Base-by-base conservation (phyloP, 1,139 yeast genomes). In the Hemisphaericaspora xylanilytica region DNA sequence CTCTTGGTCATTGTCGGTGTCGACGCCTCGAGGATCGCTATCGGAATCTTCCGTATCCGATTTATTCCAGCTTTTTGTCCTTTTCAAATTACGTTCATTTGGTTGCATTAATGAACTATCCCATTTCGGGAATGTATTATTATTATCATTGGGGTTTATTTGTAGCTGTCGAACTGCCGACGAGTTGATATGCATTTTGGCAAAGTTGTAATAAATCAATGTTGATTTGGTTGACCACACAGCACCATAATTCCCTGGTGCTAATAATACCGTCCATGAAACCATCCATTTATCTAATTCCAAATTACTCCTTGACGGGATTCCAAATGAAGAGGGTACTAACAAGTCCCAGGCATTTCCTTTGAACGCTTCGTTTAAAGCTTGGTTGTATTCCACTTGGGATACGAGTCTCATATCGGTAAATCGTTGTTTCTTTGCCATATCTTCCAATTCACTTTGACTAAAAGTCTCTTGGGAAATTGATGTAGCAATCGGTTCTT, bases 281-380 rank as follows among this genome's bases (percentile, higher is more conserved):
- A 82, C 87, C 88, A 82, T 82, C 89, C 89, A 82, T 55, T 77
- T 80, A 50, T 82, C 88, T 32, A 82, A 60, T 42, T 81, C 86
- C 44, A 82, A 61, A 55, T 82, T 82, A 14, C 81, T 73, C 48
- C 76, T 78, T 46, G 85, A 81, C 0, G 88, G 88, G 7, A 82
- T 69, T 0, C 88, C 89, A 51, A 81, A 75, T 0, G 78, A 63
- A 1, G 80, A 63, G 0, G 88, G 88, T 0, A 76, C 66, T 32
- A 82, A 55, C 21, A 81, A 56, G 35, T 75, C 81, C 85, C 84
- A 80, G 0, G 83, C 85, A 42, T 76, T 69, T 2, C 82, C 83
- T 32, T 61, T 67, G 46, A 82, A 79, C 0, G 81, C 81, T 37
- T 73, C 77, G 45, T 69, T 71, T 27, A 81, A 64, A 0, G 88